Percentiles rank a stretch among this genome's conserved stretches.
Conservation (phyloP, 495 filamentous ascomycete species). For the Pyronema domesticum region DNA sequence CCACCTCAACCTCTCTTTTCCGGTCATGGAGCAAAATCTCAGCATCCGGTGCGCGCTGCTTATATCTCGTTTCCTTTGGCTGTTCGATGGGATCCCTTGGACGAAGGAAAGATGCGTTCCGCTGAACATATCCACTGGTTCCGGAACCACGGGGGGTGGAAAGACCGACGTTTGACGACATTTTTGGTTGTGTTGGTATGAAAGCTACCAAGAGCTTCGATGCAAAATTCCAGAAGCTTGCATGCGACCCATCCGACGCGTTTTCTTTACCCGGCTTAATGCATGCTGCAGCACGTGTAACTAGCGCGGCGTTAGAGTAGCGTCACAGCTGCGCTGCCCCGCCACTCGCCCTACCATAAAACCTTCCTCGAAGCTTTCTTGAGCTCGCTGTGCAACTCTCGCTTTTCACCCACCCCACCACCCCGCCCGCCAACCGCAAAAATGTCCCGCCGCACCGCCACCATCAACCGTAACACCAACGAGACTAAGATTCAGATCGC, state of each 20-base stretch:
- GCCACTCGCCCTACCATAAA: no score
- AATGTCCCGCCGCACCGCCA: constrained; percentile 44
- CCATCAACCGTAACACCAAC: constrained; percentile 73
- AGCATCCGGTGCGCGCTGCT: constrained; percentile 70
- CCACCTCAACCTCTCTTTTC: constrained; percentile 71
- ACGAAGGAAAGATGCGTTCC: constrained; percentile 72
- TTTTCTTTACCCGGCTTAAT: constrained; percentile 3
- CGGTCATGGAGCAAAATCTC: constrained; percentile 88
- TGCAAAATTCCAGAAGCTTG: no score
- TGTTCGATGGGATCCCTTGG: constrained; percentile 60
- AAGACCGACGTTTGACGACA: constrained; percentile 98
- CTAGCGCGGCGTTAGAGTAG: no score
- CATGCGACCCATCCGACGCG: not conserved
- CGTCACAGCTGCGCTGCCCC: no score
- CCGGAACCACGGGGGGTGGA: constrained; percentile 85
- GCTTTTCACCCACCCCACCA: not conserved
- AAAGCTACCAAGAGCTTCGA: not conserved
- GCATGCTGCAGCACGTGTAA: no score
- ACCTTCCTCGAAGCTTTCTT: no score
- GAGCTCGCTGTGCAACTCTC: no score
- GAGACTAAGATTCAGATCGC: constrained; percentile 89
- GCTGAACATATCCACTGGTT: constrained; percentile 93
- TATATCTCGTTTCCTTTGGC: constrained; percentile 40
- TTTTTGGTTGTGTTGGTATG: constrained; percentile 25
- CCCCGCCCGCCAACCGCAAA: constrained; percentile 12